phyloP scores from a whole-genome alignment of 106 monocot species.

The Gastrodia elata region DNA sequence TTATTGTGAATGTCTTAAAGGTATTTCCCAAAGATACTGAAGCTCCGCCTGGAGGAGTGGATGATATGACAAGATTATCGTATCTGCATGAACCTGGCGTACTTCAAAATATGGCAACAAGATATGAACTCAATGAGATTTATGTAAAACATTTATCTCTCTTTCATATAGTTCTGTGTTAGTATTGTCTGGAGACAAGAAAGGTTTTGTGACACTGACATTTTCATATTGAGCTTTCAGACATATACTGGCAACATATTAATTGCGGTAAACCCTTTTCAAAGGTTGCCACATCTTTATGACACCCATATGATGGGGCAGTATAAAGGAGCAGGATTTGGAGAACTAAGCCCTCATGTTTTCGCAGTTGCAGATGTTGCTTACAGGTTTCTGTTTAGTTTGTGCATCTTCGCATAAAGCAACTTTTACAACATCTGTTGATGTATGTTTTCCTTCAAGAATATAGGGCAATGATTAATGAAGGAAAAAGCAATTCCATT shows the following conservation, averaged over 20 bases:
- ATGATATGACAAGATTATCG: conserved; percentile 65
- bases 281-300: conserved; percentile 45
- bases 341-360: conserved; percentile 45
- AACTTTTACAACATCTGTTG: conserved; percentile 1
- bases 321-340: conserved; percentile 42
- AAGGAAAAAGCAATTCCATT: conserved; percentile 82
- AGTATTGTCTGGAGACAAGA: not conserved
- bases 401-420: not conserved
- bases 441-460: conserved; percentile 11
- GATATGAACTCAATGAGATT: conserved; percentile 70
- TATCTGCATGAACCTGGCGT: conserved; percentile 69
- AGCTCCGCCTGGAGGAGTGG: conserved; percentile 59
- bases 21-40: conserved; percentile 53
- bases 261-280: conserved; percentile 47
- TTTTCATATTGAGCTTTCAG: conserved; percentile 20
- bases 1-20: conserved; percentile 41
- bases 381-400: conserved; percentile 26
- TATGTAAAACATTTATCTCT: conserved; percentile 32
- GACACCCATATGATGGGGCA: conserved; percentile 50
- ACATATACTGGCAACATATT: conserved; percentile 44
- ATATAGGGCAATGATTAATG: conserved; percentile 83
- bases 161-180: not conserved
- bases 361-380: conserved; percentile 49
- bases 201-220: not conserved
- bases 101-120: conserved; percentile 43